phyloP scores from a whole-genome alignment of 495 filamentous ascomycete species.

The Penicillium dipodomyicola region DNA sequence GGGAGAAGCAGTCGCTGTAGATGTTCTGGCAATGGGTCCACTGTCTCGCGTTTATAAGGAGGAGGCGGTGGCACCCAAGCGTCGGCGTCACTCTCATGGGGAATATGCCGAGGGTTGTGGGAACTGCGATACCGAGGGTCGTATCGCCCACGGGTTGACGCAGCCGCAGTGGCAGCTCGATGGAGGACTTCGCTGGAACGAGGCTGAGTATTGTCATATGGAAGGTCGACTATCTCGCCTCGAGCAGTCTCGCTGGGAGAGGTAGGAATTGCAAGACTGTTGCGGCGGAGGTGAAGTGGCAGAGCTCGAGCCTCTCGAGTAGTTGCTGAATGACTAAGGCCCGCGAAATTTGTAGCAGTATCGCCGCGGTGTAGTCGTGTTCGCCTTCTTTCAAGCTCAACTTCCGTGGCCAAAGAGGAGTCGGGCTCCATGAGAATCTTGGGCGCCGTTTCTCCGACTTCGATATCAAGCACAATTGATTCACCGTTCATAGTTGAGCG shows the following conservation, averaged over 20 bases:
- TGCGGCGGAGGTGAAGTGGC: slow-evolving; percentile 20
- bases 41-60: slow-evolving; percentile 72
- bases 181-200: slow-evolving; percentile 72
- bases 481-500: slow-evolving; percentile 56
- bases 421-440: slow-evolving; percentile 72
- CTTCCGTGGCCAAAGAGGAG: slow-evolving; percentile 75
- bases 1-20: slow-evolving; percentile 40
- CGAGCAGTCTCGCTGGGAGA: slow-evolving; percentile 20
- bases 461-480: slow-evolving; percentile 59
- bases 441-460: slow-evolving; percentile 68
- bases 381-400: slow-evolving; percentile 74
- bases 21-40: slow-evolving; percentile 56
- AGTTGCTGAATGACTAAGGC: slow-evolving; percentile 17
- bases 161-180: slow-evolving; percentile 75
- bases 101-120: slow-evolving; percentile 46
- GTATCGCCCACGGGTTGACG: slow-evolving; percentile 62
- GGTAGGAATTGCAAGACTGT: slow-evolving; percentile 25
- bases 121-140: slow-evolving; percentile 41
- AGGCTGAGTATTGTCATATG: slow-evolving; percentile 76
- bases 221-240: slow-evolving; percentile 38
- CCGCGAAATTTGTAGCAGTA: slow-evolving; percentile 22
- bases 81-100: slow-evolving; percentile 87
- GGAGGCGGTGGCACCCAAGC: slow-evolving; percentile 94
- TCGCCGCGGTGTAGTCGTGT: slow-evolving; percentile 49
- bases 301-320: slow-evolving; percentile 11